Evolutionary conservation across 176 grass and related monocot genomes (phyloP), one percentile per base, ranked within the genome.

Genomic region (Oryza australiensis): DNA sequence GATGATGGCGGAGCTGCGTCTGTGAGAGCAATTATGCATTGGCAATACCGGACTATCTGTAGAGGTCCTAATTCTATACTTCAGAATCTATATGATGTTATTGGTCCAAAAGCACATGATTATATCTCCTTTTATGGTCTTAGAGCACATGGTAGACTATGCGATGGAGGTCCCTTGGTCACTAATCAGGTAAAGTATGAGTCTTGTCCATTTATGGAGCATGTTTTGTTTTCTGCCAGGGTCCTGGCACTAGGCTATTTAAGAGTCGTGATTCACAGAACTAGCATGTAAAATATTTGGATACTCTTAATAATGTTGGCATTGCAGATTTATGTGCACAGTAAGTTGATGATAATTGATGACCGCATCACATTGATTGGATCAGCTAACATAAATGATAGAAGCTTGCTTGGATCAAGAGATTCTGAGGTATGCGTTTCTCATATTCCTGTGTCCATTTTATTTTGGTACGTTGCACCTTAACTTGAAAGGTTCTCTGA

Each of bases 311-410:
- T 26, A 71, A 11, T 53, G 12, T 38, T 28, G 46, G 7, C 68
- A 28, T 78, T 80, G 45, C 84, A 98, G 96, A 88, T 98, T 88
- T 98, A 95, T 81, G 93, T 98, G 38, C 96, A 98, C 87, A 93
- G 96, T 89, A 98, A 98, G 86, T 91, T 98, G 83, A 93, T 98
- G 96, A 95, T 98, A 84, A 74, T 98, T 82, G 96, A 98, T 91
- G 96, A 98, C 76, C 93, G 96, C 24, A 89, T 93, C 73, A 75
- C 89, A 84, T 83, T 98, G 87, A 93, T 98, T 86, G 96, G 96
- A 62, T 98, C 96, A 74, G 96, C 96, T 79, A 98, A 98, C 79
- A 91, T 98, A 74, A 98, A 98, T 82, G 96, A 98, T 81, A 95
- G 96, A 91, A 98, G 96, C 73, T 93, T 98, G 78, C 82, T 98